Percentiles rank a stretch among this genome's conserved stretches.
Conservation (phyloP, 768 basidiomycete species). For the Mycena haematopus region DNA sequence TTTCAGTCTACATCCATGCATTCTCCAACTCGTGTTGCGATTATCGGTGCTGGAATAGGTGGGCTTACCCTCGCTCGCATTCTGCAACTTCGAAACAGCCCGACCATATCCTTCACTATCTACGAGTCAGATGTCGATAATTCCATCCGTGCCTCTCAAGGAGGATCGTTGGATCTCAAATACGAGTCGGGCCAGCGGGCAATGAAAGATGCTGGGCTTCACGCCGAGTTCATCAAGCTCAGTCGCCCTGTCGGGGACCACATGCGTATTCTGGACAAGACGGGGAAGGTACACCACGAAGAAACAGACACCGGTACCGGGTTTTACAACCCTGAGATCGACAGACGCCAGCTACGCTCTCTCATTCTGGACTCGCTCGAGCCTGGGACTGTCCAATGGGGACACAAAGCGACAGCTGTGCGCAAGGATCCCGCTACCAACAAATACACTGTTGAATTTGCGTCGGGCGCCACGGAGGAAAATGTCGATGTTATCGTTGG, state of each 20-base stretch:
- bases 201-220: conserved; percentile 23
- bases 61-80: conserved; percentile 29
- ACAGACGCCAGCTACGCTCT: conserved; percentile 26
- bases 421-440: neutral
- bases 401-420: conserved; percentile 17
- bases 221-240: conserved; percentile 28
- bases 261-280: conserved; percentile 17
- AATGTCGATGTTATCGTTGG: neutral
- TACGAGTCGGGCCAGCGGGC: conserved; percentile 29
- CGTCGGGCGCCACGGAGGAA: conserved; percentile 26
- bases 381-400: conserved; percentile 23
- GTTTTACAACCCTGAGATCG: conserved; percentile 27
- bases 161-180: conserved; percentile 30
- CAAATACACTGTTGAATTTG: conserved; percentile 27
- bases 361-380: conserved; percentile 33
- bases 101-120: conserved; percentile 16
- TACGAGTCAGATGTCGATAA: conserved; percentile 26
- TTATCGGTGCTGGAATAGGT: conserved; percentile 28
- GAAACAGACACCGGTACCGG: neutral
- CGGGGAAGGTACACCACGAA: conserved; percentile 13
- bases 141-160: conserved; percentile 13
- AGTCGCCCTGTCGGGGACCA: conserved; percentile 22
- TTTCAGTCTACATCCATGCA: neutral
- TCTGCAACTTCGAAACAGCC: conserved; percentile 24
- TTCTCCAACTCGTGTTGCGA: conserved; percentile 23